Percentiles rank a stretch among this genome's conserved stretches.
Conservation (phyloP, 2,329 filamentous ascomycete species). For the Ilyonectria sp. region DNA sequence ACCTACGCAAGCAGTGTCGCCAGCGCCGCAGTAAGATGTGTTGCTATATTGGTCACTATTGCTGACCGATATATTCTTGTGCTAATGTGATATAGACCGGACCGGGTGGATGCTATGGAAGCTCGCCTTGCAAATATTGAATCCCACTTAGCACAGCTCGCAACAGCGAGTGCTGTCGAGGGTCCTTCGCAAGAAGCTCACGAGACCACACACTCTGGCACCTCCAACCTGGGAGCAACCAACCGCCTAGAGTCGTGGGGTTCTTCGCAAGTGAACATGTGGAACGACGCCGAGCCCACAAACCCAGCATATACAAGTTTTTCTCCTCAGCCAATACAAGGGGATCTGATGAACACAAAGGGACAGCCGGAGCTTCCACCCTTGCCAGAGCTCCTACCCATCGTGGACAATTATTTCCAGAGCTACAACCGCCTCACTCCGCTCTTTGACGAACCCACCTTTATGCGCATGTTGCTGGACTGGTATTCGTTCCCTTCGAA, state of each 20-base stretch:
- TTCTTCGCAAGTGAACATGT: background rate
- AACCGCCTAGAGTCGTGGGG: background rate
- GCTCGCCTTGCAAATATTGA: constrained; percentile 41
- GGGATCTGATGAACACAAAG: background rate
- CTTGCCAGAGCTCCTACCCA: constrained; percentile 37
- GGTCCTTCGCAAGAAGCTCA: background rate
- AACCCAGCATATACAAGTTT: background rate
- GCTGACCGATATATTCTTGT: background rate
- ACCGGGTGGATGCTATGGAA: constrained; percentile 36
- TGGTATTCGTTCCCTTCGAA: constrained; percentile 48
- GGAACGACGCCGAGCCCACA: background rate
- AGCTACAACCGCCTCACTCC: constrained; percentile 46
- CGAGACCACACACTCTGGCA: background rate
- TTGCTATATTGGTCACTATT: too few species aligned
- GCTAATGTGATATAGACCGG: constrained; percentile 27
- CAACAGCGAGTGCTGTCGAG: background rate
- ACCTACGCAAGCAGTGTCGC: background rate
- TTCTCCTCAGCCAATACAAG: background rate
- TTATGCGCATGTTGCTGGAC: constrained; percentile 53
- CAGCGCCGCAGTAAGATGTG: constrained; percentile 9
- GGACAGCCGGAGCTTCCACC: constrained; percentile 34
- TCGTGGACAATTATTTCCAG: constrained; percentile 42
- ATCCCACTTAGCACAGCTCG: constrained; percentile 27
- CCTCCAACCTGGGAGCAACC: background rate
- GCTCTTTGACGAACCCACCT: constrained; percentile 52